Evolutionary conservation across 2,329 filamentous ascomycete species (phyloP), one percentile per base, ranked within the genome.

Genomic region (Talaromyces sp.): DNA sequence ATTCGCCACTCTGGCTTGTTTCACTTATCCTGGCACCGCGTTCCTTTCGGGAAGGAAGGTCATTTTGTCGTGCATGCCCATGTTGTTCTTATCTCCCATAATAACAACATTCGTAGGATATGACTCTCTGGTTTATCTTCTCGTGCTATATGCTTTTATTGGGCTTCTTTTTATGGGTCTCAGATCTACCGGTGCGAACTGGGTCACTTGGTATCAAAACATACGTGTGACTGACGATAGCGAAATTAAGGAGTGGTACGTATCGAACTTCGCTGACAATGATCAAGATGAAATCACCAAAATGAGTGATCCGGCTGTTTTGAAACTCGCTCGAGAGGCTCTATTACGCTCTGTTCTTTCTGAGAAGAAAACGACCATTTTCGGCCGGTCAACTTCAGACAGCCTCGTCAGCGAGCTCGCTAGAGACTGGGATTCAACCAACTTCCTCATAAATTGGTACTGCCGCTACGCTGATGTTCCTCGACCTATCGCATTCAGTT

Each of bases 41-140:
- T 81, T 85, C 62, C 75, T 82, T 6, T 85, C 83, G n/a, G 83
- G 84, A 0, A 80, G 85, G 26, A 81, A 78, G 52, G 72, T 82
- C 2, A 82, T 86, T 54, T 81, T 85, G 63, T 68, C 74, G 17
- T 81, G 82, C 35, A 79, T 87, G 35, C 83, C 84, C 0, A 75
- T 84, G 0, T 75, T 87, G 6, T 78, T 83, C 58, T 71, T 86
- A 24, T 83, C 83, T 0, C 85, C 85, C 0, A 72, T 86, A 21
- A 68, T 85, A 10, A 84, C 84, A 0, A 78, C 79, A 0, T 85
- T 81, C 65, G 71, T 75, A 10, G 77, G 77, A 1, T 73, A 84
- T 63, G 84, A 87, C 64, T 74, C 83, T 0, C 72, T 78, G 27
- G 79, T 87, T 31, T 87, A 87, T 65, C 76, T 85, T 1, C 74